A percentile compares a stretch with the other conserved stretches of the same genome.
Conservation (phyloP, 129 eudicot species). For the Lonicera japonica region DNA sequence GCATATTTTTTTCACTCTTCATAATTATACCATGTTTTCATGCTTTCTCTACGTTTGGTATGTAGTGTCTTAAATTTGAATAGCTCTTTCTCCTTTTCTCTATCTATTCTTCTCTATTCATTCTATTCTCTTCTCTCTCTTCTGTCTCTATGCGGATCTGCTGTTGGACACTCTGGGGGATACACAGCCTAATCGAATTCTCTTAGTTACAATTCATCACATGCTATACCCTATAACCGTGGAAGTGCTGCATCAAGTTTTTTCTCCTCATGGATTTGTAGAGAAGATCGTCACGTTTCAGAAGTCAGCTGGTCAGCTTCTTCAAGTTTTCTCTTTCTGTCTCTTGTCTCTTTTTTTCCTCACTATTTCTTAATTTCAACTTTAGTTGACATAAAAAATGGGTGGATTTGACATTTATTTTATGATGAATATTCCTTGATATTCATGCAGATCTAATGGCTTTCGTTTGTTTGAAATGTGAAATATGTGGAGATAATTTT, state of each 20-base stretch:
- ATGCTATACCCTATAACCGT: conserved; percentile 96
- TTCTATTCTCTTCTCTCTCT: conserved; percentile 88
- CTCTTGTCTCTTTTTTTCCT: conserved; percentile 21
- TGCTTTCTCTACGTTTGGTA: conserved; percentile 24
- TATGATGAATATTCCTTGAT: neutral
- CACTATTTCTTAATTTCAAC: conserved; percentile 8
- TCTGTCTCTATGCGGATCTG: conserved; percentile 65
- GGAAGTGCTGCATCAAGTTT: conserved; percentile 99
- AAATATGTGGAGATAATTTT: neutral
- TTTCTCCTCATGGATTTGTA: conserved; percentile 98
- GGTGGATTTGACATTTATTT: neutral
- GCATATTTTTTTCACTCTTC: too few relatives aligned
- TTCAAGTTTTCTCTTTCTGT: conserved; percentile 34
- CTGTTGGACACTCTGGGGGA: conserved; percentile 58
- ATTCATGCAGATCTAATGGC: neutral
- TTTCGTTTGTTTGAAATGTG: neutral
- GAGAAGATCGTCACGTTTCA: conserved; percentile 99
- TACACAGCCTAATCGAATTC: conserved; percentile 97
- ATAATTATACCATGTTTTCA: neutral
- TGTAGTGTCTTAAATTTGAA: conserved; percentile 25
- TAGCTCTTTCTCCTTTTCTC: conserved; percentile 46
- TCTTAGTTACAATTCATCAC: conserved; percentile 97
- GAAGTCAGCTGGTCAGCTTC: conserved; percentile 99
- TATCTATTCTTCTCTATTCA: conserved; percentile 72
- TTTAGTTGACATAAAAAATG: conserved; percentile 7